Percentiles rank a stretch among this genome's conserved stretches.
Conservation (phyloP, 495 filamentous ascomycete genomes). For the Aspergillus diversus region DNA sequence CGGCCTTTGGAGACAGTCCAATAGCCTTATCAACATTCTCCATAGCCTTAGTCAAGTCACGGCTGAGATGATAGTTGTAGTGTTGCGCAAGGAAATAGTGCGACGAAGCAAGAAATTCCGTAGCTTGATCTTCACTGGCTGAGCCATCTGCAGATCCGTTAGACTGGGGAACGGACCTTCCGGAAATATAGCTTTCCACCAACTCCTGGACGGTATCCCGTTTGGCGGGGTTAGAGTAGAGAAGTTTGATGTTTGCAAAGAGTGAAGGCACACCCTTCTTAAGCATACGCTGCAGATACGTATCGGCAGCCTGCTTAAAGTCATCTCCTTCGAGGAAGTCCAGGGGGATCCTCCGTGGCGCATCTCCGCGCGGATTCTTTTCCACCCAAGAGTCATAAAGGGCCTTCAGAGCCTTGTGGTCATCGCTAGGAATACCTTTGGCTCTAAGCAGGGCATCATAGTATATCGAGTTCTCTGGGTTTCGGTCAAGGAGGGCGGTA, state of each 20-base stretch:
- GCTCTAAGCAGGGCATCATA: conserved; percentile 75
- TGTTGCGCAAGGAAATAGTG: conserved; percentile 95
- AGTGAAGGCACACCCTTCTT: conserved; percentile 95
- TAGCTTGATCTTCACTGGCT: conserved; percentile 53
- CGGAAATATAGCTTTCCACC: conserved; percentile 75
- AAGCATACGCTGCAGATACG: conserved; percentile 84
- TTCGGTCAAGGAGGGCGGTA: conserved; percentile 77
- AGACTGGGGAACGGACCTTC: conserved; percentile 37
- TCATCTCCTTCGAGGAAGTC: conserved; percentile 86
- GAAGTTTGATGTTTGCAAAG: conserved; percentile 92
- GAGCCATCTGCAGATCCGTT: conserved; percentile 48
- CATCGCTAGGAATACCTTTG: conserved; percentile 63
- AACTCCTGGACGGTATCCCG: conserved; percentile 72
- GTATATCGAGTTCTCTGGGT: conserved; percentile 84
- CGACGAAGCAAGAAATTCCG: conserved; percentile 69
- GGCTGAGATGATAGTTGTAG: conserved; percentile 89
- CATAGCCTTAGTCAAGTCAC: conserved; percentile 79
- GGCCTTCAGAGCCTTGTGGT: conserved; percentile 65
- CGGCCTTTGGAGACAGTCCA: conserved; percentile 71
- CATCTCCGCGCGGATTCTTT: conserved; percentile 82
- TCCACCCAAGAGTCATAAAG: conserved; percentile 82
- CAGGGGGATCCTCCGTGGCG: conserved; percentile 81
- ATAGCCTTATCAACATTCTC: conserved; percentile 82
- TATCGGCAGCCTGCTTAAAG: conserved; percentile 77
- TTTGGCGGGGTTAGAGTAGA: conserved; percentile 80